Base-by-base conservation (phyloP, 768 basidiomycete species). In the Tephrocybe sp. region DNA sequence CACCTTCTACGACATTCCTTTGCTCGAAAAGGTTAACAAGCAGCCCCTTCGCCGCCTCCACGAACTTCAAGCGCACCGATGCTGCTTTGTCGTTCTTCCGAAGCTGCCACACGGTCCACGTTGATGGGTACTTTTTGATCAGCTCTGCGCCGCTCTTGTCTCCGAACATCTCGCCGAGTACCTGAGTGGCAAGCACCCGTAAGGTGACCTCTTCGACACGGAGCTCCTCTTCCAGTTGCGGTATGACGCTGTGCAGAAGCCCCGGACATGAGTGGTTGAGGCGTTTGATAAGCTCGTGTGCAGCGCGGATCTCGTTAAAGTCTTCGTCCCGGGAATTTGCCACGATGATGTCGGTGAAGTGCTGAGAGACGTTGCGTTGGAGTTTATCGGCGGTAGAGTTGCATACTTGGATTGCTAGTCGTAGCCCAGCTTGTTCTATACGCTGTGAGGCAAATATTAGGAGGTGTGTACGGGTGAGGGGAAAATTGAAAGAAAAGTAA, bases 281-380 rank as follows among this genome's bases (percentile, higher is more conserved):
- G 15, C 83, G 84, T 61, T 89, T 86, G 69, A 98, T 86, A 57
- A 97, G 88, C 30, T 84, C 80, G 67, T 98, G 96, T 3, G 92
- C 87, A 3, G 75, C 77, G 54, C 83, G 79, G 45, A 93, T 84
- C 52, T 91, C 84, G 28, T 79, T 76, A 51, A 79, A 77, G 51
- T 87, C 81, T 43, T 88, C 86, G 11, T 86, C 81, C 56, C 62
- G 54, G n/a, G 82, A 73, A 53, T 76, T 75, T 12, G 75, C 73
- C 40, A 85, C 79, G 60, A 95, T 89, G 53, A 91, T 85, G 60
- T 97, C 95, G 20, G 91, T 88, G 64, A 99, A 97, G 70, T 98
- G 94, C 59, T 90, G 85, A 63, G 86, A 90, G 40, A 96, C 88
- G 55, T 93, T 83, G 4, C 93, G 84, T 64, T 93, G 90, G 5